phyloP scores from a whole-genome alignment of 495 filamentous ascomycete species.

The Pyrenula aspistea region DNA sequence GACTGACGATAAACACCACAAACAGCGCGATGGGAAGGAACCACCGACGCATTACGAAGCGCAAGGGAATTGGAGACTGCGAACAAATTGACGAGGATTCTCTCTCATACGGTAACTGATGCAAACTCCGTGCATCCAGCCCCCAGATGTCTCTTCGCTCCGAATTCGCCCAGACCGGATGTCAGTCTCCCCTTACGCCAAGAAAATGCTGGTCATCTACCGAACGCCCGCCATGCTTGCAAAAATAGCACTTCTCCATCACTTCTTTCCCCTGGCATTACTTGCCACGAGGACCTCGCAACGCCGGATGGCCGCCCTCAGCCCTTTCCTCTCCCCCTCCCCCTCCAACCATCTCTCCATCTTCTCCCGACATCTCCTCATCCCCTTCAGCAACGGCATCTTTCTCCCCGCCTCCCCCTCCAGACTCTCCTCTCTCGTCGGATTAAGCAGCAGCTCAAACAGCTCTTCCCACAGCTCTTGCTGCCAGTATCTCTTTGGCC shows the following conservation, averaged over 20 bases:
- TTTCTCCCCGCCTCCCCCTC: constrained; percentile 37
- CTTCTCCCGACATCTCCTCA: constrained; percentile 41
- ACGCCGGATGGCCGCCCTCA: constrained; percentile 28
- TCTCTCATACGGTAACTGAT: too few species aligned
- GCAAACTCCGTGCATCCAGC: too few species aligned
- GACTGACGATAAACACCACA: too few species aligned
- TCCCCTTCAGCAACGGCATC: constrained; percentile 49
- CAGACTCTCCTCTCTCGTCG: constrained; percentile 24
- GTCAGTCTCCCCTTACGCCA: not conserved
- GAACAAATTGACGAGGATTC: too few species aligned
- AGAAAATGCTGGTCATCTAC: not conserved
- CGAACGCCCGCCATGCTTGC: not conserved
- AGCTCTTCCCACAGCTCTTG: constrained; percentile 73
- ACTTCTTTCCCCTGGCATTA: not conserved
- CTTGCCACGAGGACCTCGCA: constrained; percentile 29
- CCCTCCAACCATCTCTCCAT: constrained; percentile 73
- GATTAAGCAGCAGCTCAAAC: constrained; percentile 84
- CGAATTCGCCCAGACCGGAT: too few species aligned
- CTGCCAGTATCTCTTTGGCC: constrained; percentile 90
- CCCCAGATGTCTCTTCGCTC: too few species aligned
- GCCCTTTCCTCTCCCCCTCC: constrained; percentile 54
- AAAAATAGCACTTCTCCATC: not conserved
- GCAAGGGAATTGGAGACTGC: too few species aligned
- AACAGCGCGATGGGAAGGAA: too few species aligned
- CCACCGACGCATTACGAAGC: too few species aligned